Evolutionary conservation across 148 eudicot species (phyloP).

Genomic region (Camellia japonica): DNA sequence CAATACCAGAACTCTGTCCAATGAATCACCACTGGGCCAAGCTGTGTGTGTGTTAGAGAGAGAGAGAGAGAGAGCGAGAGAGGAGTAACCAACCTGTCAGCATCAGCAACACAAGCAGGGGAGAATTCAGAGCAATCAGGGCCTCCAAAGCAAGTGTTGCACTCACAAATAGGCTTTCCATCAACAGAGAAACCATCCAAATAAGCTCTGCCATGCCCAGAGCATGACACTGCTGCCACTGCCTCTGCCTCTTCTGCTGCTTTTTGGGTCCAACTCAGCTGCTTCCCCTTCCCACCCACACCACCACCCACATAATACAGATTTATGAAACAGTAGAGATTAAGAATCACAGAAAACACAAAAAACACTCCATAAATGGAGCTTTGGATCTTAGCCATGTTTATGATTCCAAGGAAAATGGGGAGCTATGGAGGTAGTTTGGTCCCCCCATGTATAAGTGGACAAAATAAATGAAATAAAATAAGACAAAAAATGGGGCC

Average conservation of each 20-base stretch:
- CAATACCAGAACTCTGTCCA: neutral
- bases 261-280: conserved; percentile 26
- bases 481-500: too few species aligned
- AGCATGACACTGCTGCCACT: conserved; percentile 29
- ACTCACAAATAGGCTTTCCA: conserved; percentile 29
- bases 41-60: neutral
- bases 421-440: too few species aligned
- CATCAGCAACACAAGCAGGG: conserved; percentile 28
- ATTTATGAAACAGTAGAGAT: neutral
- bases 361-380: neutral
- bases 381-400: too few species aligned
- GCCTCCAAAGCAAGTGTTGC: conserved; percentile 32
- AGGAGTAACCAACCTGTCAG: conserved; percentile 24
- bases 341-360: neutral
- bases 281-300: neutral
- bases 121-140: conserved; percentile 29
- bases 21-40: too few species aligned
- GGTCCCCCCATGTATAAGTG: too few species aligned
- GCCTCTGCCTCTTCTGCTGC: conserved; percentile 41
- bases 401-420: too few species aligned
- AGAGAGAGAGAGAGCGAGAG: neutral
- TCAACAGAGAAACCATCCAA: conserved; percentile 25
- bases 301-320: too few species aligned
- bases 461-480: too few species aligned
- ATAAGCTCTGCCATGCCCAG: conserved; percentile 37